phyloP scores from a whole-genome alignment of 768 basidiomycete genomes.

The Naganishia onofrii region DNA sequence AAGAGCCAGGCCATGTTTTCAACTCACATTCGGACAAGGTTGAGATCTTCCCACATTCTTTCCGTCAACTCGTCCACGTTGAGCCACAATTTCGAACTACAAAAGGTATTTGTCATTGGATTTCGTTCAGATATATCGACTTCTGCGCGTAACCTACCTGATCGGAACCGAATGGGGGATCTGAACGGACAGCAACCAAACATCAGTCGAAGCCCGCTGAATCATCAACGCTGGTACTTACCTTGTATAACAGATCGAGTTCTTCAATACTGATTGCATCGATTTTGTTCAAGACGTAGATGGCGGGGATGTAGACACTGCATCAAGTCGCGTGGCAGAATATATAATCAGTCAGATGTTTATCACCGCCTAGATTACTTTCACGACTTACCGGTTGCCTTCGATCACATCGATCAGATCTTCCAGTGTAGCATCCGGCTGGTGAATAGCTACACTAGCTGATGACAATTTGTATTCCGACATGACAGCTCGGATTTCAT shows the following conservation, averaged over 20 bases:
- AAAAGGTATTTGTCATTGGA: neutral
- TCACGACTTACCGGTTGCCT: constrained; percentile 72
- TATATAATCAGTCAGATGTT: neutral
- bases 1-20: too few relatives aligned
- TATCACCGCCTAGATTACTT: neutral
- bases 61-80: constrained; percentile 92
- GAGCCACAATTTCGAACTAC: constrained; percentile 81
- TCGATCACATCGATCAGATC: constrained; percentile 97
- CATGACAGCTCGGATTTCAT: constrained; percentile 91
- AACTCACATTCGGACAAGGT: constrained; percentile 78
- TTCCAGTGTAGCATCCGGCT: constrained; percentile 86
- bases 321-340: neutral
- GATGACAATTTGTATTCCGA: constrained; percentile 86
- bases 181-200: constrained; percentile 50
- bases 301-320: constrained; percentile 87
- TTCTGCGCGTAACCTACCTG: constrained; percentile 20
- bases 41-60: constrained; percentile 88
- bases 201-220: constrained; percentile 12
- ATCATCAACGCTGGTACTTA: constrained; percentile 7
- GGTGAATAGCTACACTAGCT: constrained; percentile 85
- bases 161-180: constrained; percentile 95
- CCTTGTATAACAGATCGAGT: constrained; percentile 75
- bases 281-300: constrained; percentile 80
- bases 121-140: neutral
- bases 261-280: constrained; percentile 99